A percentile compares a stretch with the other conserved stretches of the same genome.
phyloP scores from a whole-genome alignment of 371 early-diverging fungal genomes.

The Nematocida sp. region DNA sequence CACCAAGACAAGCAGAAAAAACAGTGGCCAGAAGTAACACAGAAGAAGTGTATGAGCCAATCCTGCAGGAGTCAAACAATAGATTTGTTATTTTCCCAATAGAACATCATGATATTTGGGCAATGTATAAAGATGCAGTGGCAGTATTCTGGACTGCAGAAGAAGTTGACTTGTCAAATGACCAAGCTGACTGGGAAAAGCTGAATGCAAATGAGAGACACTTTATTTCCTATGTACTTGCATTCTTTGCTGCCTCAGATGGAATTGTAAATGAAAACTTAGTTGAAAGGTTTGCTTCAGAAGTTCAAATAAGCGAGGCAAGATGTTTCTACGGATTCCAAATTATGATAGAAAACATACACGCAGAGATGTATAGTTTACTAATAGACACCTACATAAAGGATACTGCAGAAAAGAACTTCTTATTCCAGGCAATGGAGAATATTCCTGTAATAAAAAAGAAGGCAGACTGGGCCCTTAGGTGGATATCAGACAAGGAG shows the following conservation, averaged over 20 bases:
- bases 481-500: conserved; percentile 82
- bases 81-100: conserved; percentile 70
- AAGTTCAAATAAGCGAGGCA: conserved; percentile 95
- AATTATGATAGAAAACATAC: conserved; percentile 99
- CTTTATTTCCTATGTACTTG: conserved; percentile 91
- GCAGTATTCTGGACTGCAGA: conserved; percentile 98
- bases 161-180: conserved; percentile 92
- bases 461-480: conserved; percentile 97
- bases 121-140: conserved; percentile 97
- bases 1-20: conserved; percentile 4
- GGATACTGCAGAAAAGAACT: conserved; percentile 79
- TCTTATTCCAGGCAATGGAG: conserved; percentile 89
- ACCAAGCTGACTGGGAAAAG: conserved; percentile 83
- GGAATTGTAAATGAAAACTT: conserved; percentile 98
- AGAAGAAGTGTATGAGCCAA: conserved; percentile 53
- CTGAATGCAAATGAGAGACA: conserved; percentile 84
- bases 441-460: conserved; percentile 89
- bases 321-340: conserved; percentile 98
- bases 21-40: neutral
- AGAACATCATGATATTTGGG: conserved; percentile 76
- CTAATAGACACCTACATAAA: conserved; percentile 95
- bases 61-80: conserved; percentile 63
- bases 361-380: conserved; percentile 94
- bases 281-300: conserved; percentile 86
- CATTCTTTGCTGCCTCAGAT: conserved; percentile 99